These are phyloP conservation scores for Bipolaris zeicola DNA, from an alignment of 2,329 filamentous ascomycete species.

Conservation along the genomic window DNA sequence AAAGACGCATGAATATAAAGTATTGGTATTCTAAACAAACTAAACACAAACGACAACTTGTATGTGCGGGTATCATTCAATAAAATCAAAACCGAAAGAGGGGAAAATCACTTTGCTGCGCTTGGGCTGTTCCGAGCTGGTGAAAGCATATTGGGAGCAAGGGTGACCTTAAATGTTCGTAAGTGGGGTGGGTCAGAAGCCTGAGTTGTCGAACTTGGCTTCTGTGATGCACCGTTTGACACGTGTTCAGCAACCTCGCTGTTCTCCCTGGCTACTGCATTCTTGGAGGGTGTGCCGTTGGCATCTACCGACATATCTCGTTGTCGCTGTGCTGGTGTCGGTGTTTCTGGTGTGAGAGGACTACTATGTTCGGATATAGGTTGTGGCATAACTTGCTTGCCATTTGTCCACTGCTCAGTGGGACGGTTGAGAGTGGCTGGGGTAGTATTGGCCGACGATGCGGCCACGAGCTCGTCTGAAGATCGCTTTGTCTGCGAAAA, in stretches of 20 bases:
- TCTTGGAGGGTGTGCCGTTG: conserved; percentile 14
- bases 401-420: conserved; percentile 22
- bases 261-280: conserved; percentile 1
- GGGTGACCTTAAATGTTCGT: conserved; percentile 43
- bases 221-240: conserved; percentile 9
- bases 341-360: conserved; percentile 26
- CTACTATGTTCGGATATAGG: conserved; percentile 16
- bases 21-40: neutral
- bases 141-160: conserved; percentile 35
- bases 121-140: conserved; percentile 11
- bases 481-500: conserved; percentile 44
- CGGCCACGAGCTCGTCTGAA: conserved; percentile 42
- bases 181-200: conserved; percentile 20
- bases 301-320: conserved; percentile 12
- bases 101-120: neutral
- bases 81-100: neutral
- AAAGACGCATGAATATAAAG: neutral
- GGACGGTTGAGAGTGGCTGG: conserved; percentile 26
- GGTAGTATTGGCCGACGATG: conserved; percentile 32
- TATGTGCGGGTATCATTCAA: conserved; percentile 10
- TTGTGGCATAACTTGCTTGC: conserved; percentile 20
- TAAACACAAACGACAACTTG: neutral
- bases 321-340: conserved; percentile 28
- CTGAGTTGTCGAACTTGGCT: neutral
- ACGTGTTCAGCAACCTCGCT: neutral